Percentiles rank a stretch among this genome's conserved stretches.
These are phyloP conservation scores for Suhomyces prunicola DNA, from an alignment of 805 yeast species.

Conservation along the genomic window DNA sequence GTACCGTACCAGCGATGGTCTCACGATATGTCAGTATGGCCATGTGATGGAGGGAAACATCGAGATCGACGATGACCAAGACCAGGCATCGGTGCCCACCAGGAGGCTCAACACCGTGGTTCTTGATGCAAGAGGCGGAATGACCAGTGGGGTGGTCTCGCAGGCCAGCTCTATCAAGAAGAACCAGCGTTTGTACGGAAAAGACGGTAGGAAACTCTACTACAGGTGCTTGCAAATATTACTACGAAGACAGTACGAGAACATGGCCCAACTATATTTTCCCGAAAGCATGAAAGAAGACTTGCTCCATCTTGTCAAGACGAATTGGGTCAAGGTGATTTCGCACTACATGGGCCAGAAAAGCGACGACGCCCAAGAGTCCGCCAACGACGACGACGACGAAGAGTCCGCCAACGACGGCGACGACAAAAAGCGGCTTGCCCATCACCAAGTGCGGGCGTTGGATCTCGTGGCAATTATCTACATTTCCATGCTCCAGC, in stretches of 20 bases:
- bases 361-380: neutral
- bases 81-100: slow-evolving; percentile 49
- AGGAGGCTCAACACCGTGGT: slow-evolving; percentile 47
- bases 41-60: slow-evolving; percentile 81
- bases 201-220: slow-evolving; percentile 42
- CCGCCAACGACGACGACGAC: neutral
- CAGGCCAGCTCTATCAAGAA: slow-evolving; percentile 1
- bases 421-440: neutral
- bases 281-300: slow-evolving; percentile 8
- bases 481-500: slow-evolving; percentile 49
- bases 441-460: slow-evolving; percentile 14
- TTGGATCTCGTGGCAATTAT: slow-evolving; percentile 38
- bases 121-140: slow-evolving; percentile 9
- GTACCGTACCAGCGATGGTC: slow-evolving; percentile 74
- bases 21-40: slow-evolving; percentile 82
- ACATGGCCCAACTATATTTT: slow-evolving; percentile 13
- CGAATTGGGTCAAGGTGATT: slow-evolving; percentile 30
- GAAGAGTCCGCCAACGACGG: neutral
- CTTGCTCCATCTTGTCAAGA: slow-evolving; percentile 23
- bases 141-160: slow-evolving; percentile 2
- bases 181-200: slow-evolving; percentile 41
- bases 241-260: slow-evolving; percentile 44
- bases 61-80: slow-evolving; percentile 83
- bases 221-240: slow-evolving; percentile 49
- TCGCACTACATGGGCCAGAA: neutral